Evolutionary conservation across 805 yeast species (phyloP), one percentile per base, ranked within the genome.

Genomic region (Candida incommunis): DNA sequence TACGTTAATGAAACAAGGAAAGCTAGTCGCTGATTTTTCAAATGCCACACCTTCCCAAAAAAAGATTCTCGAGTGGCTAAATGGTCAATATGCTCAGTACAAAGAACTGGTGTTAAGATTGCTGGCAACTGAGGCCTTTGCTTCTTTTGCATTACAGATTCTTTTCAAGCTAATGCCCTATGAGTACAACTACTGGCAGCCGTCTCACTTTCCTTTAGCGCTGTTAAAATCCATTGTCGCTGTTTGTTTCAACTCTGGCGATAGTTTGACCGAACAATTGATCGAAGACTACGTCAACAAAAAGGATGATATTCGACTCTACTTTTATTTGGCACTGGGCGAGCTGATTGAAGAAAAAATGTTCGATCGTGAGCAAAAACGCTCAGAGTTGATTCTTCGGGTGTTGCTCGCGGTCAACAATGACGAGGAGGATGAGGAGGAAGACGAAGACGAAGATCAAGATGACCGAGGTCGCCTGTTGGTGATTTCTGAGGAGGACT

Each of bases 1-100:
- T 46, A 56, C 61, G 29, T 58, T 80, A 23, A 62, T 74, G 31
- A 60, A 67, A 41, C 60, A 67, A 3, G 71, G 70, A 0, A 56
- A 61, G 18, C 56, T 80, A 35, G 55, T 55, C 2, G 49, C 45
- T n/a, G 34, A 54, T 2, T 43, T 50, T 3, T 55, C 55, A 23
- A 44, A 59, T 4, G 69, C 69, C 40, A 77, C 71, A 27, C 37
- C 37, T 9, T 71, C 74, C 45, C 69, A 70, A 48, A 61, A 64
- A 16, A 53, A 69, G 5, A 71, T 79, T n/a, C 71, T 71, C 26
- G 67, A 70, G 51, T 83, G 94, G 90, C 59, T 84, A 31, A 66
- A 67, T 45, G 70, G 72, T 42, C 70, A 72, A 45, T 82, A 82
- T 62, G 70, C 70, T 31, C 61, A 64, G 21, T 82, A 66, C 63